These are phyloP conservation scores for Aureoboletus auriporus DNA, from an alignment of 768 basidiomycete species.

Conservation along the genomic window DNA sequence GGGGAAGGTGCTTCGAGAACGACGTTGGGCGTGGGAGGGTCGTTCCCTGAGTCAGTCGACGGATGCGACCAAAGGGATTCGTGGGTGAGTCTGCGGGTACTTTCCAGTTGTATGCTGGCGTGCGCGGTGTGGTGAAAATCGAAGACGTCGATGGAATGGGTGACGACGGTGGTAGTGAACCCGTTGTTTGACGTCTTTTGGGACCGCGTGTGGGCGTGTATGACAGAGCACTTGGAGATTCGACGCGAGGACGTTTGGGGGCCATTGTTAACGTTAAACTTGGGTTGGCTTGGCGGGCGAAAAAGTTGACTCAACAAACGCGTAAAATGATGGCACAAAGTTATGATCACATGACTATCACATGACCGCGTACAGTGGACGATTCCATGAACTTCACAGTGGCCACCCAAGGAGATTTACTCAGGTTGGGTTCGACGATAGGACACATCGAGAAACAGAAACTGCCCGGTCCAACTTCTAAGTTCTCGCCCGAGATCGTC, in stretches of 20 bases:
- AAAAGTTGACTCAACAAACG: conserved; percentile 15
- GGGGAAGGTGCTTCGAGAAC: conserved; percentile 57
- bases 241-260: conserved; percentile 29
- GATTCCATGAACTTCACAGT: no score
- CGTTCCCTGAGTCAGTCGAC: conserved; percentile 35
- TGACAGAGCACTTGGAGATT: conserved; percentile 22
- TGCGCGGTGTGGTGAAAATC: conserved; percentile 31
- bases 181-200: conserved; percentile 19
- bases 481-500: no score
- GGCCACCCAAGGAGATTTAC: no score
- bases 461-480: no score
- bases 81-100: conserved; percentile 63
- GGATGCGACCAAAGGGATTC: conserved; percentile 64
- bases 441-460: no score
- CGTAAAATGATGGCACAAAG: neutral
- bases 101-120: conserved; percentile 38
- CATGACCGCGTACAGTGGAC: conserved; percentile 13
- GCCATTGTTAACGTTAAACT: conserved; percentile 11
- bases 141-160: conserved; percentile 26
- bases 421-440: no score
- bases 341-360: conserved; percentile 15
- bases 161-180: conserved; percentile 25
- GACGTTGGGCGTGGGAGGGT: conserved; percentile 41
- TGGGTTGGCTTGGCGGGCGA: neutral
- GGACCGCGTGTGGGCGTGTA: conserved; percentile 29